A percentile compares a stretch with the other conserved stretches of the same genome.
These are phyloP conservation scores for Vigna trinervia DNA, from an alignment of 306 rosid genomes.

Conservation along the genomic window DNA sequence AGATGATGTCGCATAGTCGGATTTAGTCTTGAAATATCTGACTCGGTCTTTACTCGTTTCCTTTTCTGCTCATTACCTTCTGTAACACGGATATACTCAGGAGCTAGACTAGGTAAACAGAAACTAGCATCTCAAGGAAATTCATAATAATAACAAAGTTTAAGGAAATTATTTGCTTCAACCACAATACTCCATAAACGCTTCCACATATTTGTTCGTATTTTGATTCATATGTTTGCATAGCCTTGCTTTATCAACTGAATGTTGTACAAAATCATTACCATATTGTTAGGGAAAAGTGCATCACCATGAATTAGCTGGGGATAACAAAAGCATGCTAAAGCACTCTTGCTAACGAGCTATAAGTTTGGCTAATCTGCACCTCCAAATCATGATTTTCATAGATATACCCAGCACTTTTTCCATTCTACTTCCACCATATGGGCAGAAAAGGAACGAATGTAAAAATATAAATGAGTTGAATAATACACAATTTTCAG, in stretches of 20 bases:
- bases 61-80: conserved; percentile 92
- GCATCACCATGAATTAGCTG: conserved; percentile 33
- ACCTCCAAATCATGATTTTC: conserved; percentile 29
- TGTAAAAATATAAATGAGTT: conserved; percentile 20
- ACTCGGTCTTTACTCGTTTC: conserved; percentile 81
- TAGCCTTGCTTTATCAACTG: conserved; percentile 38
- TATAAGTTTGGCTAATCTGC: conserved; percentile 7
- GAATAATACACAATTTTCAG: conserved; percentile 19
- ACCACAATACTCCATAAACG: conserved; percentile 15
- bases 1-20: conserved; percentile 71
- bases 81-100: conserved; percentile 57
- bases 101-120: conserved; percentile 40
- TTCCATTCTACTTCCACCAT: conserved; percentile 42
- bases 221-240: conserved; percentile 19
- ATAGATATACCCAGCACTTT: conserved; percentile 20
- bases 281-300: conserved; percentile 32
- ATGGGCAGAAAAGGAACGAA: conserved; percentile 34
- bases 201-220: conserved; percentile 25
- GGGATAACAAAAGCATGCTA: conserved; percentile 40
- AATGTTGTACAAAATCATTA: conserved; percentile 32
- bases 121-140: conserved; percentile 34
- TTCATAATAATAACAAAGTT: conserved; percentile 13
- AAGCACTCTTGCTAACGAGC: conserved; percentile 20
- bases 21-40: conserved; percentile 77
- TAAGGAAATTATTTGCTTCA: conserved; percentile 12